phyloP scores from a whole-genome alignment of 257 asterid species.

The Solanum clarkiae region DNA sequence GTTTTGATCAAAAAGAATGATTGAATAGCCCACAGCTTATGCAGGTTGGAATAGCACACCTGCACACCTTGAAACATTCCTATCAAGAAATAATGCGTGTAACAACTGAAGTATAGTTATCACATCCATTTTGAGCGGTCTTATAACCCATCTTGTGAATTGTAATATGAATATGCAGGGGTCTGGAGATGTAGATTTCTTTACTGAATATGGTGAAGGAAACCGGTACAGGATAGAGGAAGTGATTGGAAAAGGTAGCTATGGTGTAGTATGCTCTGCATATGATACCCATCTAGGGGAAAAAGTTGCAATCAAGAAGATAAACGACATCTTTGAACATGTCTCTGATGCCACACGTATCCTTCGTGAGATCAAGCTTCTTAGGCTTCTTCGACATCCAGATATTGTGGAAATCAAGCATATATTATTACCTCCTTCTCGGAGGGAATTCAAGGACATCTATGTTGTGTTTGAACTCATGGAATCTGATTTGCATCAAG shows the following conservation, averaged over 20 bases:
- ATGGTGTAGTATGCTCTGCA: conserved; percentile 95
- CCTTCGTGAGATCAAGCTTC: conserved; percentile 94
- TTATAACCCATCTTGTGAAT: neutral
- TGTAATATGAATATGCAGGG: conserved; percentile 32
- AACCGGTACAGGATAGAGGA: conserved; percentile 87
- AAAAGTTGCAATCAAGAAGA: conserved; percentile 92
- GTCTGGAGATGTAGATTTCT: conserved; percentile 69
- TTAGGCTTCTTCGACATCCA: conserved; percentile 91
- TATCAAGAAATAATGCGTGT: neutral
- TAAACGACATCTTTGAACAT: conserved; percentile 88
- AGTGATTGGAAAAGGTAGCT: conserved; percentile 96
- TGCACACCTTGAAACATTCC: neutral
- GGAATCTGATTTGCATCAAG: conserved; percentile 98
- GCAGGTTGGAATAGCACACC: neutral
- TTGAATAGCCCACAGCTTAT: neutral
- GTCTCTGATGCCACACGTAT: conserved; percentile 96
- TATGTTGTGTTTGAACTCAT: conserved; percentile 85
- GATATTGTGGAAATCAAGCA: conserved; percentile 95
- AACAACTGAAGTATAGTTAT: neutral
- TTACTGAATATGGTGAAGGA: conserved; percentile 96
- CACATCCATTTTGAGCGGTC: neutral
- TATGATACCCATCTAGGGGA: conserved; percentile 80
- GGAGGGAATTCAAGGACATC: conserved; percentile 91
- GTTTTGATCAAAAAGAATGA: neutral
- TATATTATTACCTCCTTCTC: conserved; percentile 86